phyloP scores from a whole-genome alignment of 1,284 basidiomycete genomes.

The Sanghuangporus sanghuang region DNA sequence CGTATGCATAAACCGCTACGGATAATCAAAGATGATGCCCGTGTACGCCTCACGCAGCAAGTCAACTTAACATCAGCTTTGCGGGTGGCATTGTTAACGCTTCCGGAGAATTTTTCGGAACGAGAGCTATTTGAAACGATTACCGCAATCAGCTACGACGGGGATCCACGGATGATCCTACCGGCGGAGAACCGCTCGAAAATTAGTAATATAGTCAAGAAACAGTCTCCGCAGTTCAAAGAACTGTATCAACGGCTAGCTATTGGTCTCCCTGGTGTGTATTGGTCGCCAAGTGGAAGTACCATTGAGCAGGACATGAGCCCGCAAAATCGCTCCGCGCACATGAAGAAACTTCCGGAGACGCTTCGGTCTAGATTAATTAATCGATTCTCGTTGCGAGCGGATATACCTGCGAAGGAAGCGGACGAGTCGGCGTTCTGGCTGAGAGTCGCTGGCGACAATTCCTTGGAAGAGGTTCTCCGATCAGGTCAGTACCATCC shows the following conservation, averaged over 20 bases:
- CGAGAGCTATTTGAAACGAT: conserved; percentile 82
- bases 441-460: conserved; percentile 64
- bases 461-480: conserved; percentile 50
- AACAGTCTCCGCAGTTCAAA: conserved; percentile 80
- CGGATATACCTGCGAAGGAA: conserved; percentile 30
- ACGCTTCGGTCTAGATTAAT: conserved; percentile 57
- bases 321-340: conserved; percentile 60
- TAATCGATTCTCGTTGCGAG: conserved; percentile 38
- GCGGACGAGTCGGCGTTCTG: conserved; percentile 73
- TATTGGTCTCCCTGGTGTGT: conserved; percentile 69
- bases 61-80: conserved; percentile 91
- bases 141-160: conserved; percentile 82
- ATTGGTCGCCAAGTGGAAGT: conserved; percentile 47
- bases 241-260: conserved; percentile 82
- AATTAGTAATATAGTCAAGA: conserved; percentile 87
- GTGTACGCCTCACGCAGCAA: conserved; percentile 87
- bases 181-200: conserved; percentile 95
- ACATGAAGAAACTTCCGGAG: conserved; percentile 73
- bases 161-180: conserved; percentile 91
- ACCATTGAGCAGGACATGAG: conserved; percentile 68
- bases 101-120: conserved; percentile 67
- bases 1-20: conserved; percentile 96
- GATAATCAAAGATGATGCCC: conserved; percentile 83
- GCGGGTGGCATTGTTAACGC: conserved; percentile 67
- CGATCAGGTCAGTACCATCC: conserved; percentile 45